A percentile compares a stretch with the other conserved stretches of the same genome.
Evolutionary conservation across 2,329 filamentous ascomycete genomes (phyloP).

Genomic region (Colletotrichum chlorophyti): DNA sequence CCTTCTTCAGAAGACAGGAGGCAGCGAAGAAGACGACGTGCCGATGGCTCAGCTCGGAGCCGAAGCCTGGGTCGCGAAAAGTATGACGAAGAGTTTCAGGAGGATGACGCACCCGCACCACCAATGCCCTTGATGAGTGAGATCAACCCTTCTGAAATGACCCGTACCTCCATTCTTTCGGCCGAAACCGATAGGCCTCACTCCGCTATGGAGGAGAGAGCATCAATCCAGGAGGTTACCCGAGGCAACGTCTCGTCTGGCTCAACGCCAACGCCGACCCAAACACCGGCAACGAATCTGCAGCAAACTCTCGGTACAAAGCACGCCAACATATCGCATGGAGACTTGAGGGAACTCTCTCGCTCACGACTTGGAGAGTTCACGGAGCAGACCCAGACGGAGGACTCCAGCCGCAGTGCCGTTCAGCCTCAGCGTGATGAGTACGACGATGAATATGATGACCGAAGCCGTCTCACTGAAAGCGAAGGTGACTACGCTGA

Average conservation of each 20-base stretch:
- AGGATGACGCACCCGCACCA: slow-evolving; percentile 66
- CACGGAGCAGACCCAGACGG: slow-evolving; percentile 45
- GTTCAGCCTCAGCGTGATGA: slow-evolving; percentile 42
- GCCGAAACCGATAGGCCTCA: slow-evolving; percentile 77
- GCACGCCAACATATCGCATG: slow-evolving; percentile 69
- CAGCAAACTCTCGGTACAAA: slow-evolving; percentile 71
- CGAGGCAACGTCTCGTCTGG: slow-evolving; percentile 63
- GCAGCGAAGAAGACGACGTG: slow-evolving; percentile 58
- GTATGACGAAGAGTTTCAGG: slow-evolving; percentile 58
- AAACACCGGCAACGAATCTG: slow-evolving; percentile 54
- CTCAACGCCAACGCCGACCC: slow-evolving; percentile 69
- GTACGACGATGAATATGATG: slow-evolving; percentile 48
- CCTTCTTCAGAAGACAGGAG: slow-evolving; percentile 57
- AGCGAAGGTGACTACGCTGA: slow-evolving; percentile 46
- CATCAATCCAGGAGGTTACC: slow-evolving; percentile 68
- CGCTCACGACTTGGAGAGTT: slow-evolving; percentile 43
- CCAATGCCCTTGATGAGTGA: slow-evolving; percentile 91
- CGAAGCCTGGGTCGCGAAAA: slow-evolving; percentile 52
- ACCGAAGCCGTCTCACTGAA: slow-evolving; percentile 3
- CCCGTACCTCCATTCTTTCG: slow-evolving; percentile 85
- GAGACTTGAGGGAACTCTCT: slow-evolving; percentile 62
- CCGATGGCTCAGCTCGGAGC: slow-evolving; percentile 53
- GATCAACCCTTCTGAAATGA: slow-evolving; percentile 85
- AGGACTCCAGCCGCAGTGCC: slow-evolving; percentile 50
- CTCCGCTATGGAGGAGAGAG: slow-evolving; percentile 69